Evolutionary conservation across 345 rosid species (phyloP).

Genomic region (Aurinia saxatilis): DNA sequence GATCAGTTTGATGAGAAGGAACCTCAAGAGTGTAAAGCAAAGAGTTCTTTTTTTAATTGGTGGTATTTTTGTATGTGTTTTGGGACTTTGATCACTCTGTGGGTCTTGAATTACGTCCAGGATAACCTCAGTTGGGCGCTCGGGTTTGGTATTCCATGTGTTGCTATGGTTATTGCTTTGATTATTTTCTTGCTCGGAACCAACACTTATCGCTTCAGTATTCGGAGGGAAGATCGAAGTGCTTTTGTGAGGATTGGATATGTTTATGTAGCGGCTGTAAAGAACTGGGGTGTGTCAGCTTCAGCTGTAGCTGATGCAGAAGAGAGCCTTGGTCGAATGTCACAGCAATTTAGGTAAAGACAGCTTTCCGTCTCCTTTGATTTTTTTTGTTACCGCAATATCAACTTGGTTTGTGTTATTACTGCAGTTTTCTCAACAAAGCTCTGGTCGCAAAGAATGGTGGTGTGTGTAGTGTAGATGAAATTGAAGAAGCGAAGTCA

Average conservation of each 20-base stretch:
- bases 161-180: constrained; percentile 51
- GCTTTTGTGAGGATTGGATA: constrained; percentile 50
- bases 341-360: constrained; percentile 45
- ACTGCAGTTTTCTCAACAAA: constrained; percentile 44
- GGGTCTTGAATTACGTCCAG: constrained; percentile 56
- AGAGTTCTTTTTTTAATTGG: constrained; percentile 82
- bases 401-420: background rate
- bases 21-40: constrained; percentile 42
- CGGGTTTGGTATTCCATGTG: constrained; percentile 68
- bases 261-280: constrained; percentile 49
- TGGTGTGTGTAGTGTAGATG: constrained; percentile 31
- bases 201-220: constrained; percentile 44
- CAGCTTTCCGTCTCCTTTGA: background rate
- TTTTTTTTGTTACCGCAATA: background rate
- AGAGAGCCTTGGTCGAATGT: constrained; percentile 31
- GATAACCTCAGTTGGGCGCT: constrained; percentile 74
- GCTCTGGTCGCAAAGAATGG: constrained; percentile 39
- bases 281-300: constrained; percentile 40
- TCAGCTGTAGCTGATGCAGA: constrained; percentile 23
- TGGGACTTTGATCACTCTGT: constrained; percentile 33
- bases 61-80: constrained; percentile 56
- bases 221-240: constrained; percentile 34
- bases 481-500: constrained; percentile 56
- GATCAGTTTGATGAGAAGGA: constrained; percentile 75
- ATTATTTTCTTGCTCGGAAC: constrained; percentile 50